Evolutionary conservation across 768 basidiomycete genomes (phyloP), one percentile per base, ranked within the genome.

Genomic region (Russula lepida): DNA sequence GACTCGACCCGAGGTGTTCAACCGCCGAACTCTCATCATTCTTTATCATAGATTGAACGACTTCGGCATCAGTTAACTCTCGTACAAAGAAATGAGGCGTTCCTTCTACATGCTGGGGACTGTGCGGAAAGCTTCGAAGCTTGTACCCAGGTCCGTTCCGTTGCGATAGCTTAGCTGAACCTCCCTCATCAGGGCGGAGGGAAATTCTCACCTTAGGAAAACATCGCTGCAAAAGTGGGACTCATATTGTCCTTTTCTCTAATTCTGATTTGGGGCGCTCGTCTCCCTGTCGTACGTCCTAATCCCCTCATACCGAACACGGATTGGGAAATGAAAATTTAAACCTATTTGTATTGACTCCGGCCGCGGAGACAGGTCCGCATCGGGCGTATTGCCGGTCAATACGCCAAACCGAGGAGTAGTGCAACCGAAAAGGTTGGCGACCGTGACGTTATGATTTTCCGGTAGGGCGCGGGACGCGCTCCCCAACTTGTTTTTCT

Each of bases 81-180:
- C 37, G 93, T 95, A 3, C 88, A 97, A 67, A 79, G 79, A 21
- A 90, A 92, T 64, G 84, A 95, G 68, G 93, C 92, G 0, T 98
- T 99, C 74, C 78, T 99, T 39, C 80, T 99, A 2, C 97, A 99
- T 64, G 97, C 97, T 0, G 97, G 97, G 2, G 97, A 99, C 69
- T 99, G 97, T 68, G 94, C 92, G n/a, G 92, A 95, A 72, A 88
- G 90, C 71, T 95, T 95, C 68, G 88, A 90, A 67, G 92, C 91
- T 0, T 94, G 92, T 71, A 92, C 89, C 0, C 83, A 91, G 64
- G 90, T 91, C 70, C 68, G 81, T 77, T 41, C n/a, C 30, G 30
- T 30, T 37, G 0, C 4, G 28, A 25, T 35, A 15, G 53, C 35
- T 44, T n/a, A 13, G 6, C 17, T 17, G 25, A 25, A 13, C 4